Percentiles rank a stretch among this genome's conserved stretches.
Conservation (phyloP, 164 flowering plant species). For the Taxillus chinensis region DNA sequence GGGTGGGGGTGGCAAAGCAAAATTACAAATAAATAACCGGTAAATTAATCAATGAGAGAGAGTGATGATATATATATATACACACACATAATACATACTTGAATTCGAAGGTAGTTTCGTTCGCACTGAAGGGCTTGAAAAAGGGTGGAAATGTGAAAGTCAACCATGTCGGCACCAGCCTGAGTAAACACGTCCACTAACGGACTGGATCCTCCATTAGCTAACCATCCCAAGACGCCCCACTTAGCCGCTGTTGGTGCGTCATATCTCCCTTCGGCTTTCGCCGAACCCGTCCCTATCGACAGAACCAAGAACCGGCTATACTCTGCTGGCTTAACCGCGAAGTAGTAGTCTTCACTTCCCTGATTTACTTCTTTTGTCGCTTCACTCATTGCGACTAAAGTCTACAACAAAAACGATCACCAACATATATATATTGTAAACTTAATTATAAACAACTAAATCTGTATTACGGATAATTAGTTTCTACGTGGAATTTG, state of each 20-base stretch:
- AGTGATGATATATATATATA: not conserved
- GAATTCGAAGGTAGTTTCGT: slow-evolving; percentile 23
- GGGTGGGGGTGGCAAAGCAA: too few relatives aligned
- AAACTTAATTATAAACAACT: not conserved
- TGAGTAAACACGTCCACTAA: slow-evolving; percentile 21
- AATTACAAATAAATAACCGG: not conserved
- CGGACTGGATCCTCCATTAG: slow-evolving; percentile 15
- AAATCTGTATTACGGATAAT: not conserved
- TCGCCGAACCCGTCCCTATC: slow-evolving; percentile 27
- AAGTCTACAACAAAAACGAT: slow-evolving; percentile 5
- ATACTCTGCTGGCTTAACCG: slow-evolving; percentile 17
- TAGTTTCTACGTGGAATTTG: not conserved
- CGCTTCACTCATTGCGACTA: slow-evolving; percentile 21
- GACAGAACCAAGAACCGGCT: slow-evolving; percentile 21
- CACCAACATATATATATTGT: not conserved
- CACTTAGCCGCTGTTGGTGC: slow-evolving; percentile 23
- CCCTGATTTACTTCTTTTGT: slow-evolving; percentile 13
- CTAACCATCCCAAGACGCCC: slow-evolving; percentile 26
- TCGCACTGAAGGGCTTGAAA: slow-evolving; percentile 21
- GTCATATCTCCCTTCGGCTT: slow-evolving; percentile 9
- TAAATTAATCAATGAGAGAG: too few relatives aligned
- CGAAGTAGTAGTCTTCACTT: slow-evolving; percentile 13
- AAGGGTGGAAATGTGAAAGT: slow-evolving; percentile 14
- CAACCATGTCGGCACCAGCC: slow-evolving; percentile 31
- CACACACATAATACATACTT: slow-evolving; percentile 9